Base-by-base conservation (phyloP, 1,139 yeast genomes). In the Yamadazyma blattariae region DNA sequence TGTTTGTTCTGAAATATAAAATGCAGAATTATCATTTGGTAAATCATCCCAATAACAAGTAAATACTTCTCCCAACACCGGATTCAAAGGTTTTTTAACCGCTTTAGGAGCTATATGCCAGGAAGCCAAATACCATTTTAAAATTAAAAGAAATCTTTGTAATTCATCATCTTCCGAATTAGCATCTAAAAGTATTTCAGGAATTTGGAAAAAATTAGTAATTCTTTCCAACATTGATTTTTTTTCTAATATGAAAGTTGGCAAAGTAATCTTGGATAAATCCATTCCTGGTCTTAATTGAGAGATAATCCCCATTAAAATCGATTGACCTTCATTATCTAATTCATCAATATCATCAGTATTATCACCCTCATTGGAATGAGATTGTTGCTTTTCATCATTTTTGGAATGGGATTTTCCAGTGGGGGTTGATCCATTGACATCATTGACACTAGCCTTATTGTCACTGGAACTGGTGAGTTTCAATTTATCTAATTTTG, bases 81-180 rank as follows among this genome's bases (percentile, higher is more conserved):
- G 98, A 52, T 92, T 92, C 50, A 92, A 69, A 0, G 98, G 98
- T 60, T 92, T 92, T 58, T 94, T 92, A 10, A 92, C 98, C 1
- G 97, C 98, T 56, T 90, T 92, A 17, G 98, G 98, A 1, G 97
- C 94, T 54, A 92, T 90, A 54, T 92, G 97, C 97, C 97, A 92
- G 32, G 95, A 89, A 2, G 96, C 79, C 56, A 92, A 69, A 56
- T 90, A 92, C 96, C 96, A 92, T 50, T 81, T 79, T 28, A 85
- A 79, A 8, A 92, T 80, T 31, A 75, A 62, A 7, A 87, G 56
- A 51, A 92, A 90, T 42, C 98, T 71, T 38, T 77, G 66, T 22
- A 82, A 52, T 1, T 79, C 77, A 49, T 86, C 88, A 3, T 58
- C 55, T 1, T 74, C 67, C 1, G 55, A 51, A 45, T 84, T 83